These are phyloP conservation scores for Kockovaella imperatae DNA, from an alignment of 768 basidiomycete genomes.

Conservation along the genomic window DNA sequence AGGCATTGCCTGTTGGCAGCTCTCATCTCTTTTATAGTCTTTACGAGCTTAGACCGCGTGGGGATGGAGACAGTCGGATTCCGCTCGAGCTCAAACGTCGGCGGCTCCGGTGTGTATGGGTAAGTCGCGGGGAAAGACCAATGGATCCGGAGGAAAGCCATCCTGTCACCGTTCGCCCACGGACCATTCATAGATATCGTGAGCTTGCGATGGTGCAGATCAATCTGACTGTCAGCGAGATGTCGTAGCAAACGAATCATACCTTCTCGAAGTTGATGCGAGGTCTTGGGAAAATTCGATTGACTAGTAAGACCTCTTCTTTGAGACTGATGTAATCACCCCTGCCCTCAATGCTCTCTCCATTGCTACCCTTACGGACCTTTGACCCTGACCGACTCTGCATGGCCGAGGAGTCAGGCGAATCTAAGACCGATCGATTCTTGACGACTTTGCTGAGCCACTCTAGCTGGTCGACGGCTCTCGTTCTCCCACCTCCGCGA, in stretches of 20 bases:
- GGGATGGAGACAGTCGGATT: constrained; percentile 70
- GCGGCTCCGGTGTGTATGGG: constrained; percentile 49
- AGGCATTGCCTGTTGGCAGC: constrained; percentile 72
- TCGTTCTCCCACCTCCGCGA: constrained; percentile 30
- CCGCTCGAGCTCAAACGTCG: constrained; percentile 73
- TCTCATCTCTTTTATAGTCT: constrained; percentile 63
- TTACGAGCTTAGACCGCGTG: constrained; percentile 68
- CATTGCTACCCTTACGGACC: constrained; percentile 17
- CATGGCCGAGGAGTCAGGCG: constrained; percentile 14
- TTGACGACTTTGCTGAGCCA: constrained; percentile 41
- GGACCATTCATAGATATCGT: constrained; percentile 81
- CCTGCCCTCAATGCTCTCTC: constrained; percentile 7
- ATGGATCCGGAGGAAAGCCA: constrained; percentile 71
- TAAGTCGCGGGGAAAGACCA: constrained; percentile 84
- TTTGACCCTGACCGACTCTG: constrained; percentile 31
- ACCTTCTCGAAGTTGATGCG: constrained; percentile 70
- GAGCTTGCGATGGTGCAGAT: constrained; percentile 56
- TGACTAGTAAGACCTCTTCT: constrained; percentile 29
- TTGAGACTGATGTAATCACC: constrained; percentile 27
- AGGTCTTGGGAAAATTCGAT: constrained; percentile 25
- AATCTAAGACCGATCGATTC: constrained; percentile 20
- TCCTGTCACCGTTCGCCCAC: constrained; percentile 78
- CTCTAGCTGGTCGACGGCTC: constrained; percentile 41
- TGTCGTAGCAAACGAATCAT: constrained; percentile 5
- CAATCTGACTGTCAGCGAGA: constrained; percentile 38